These are phyloP conservation scores for Berkeleyomyces rouxiae DNA, from an alignment of 2,329 filamentous ascomycete genomes.

Conservation along the genomic window DNA sequence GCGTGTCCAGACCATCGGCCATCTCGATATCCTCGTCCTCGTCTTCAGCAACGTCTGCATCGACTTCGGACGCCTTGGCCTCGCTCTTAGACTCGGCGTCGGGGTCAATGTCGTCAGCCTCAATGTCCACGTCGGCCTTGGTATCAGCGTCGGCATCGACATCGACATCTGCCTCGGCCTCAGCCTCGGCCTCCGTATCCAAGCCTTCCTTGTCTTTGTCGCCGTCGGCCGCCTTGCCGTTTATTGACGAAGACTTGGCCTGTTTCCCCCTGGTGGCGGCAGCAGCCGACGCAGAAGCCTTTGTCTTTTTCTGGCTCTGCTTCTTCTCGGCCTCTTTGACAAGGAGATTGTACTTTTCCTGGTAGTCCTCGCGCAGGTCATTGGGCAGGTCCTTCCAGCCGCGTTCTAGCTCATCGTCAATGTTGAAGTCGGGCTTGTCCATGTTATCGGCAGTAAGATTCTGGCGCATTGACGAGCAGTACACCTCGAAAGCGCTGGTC, in stretches of 20 bases:
- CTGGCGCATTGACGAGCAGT: slow-evolving; percentile 33
- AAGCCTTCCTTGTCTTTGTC: slow-evolving; percentile 1
- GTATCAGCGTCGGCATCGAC: slow-evolving; percentile 4
- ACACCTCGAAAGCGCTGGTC: slow-evolving; percentile 36
- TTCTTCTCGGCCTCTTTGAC: slow-evolving; percentile 22
- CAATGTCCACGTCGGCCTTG: slow-evolving; percentile 5
- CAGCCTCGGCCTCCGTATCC: slow-evolving; percentile 5
- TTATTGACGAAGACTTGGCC: slow-evolving; percentile 16
- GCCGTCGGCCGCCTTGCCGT: slow-evolving; percentile 16
- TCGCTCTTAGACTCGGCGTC: slow-evolving; percentile 6
- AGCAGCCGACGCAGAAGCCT: slow-evolving; percentile 6
- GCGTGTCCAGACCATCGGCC: slow-evolving; percentile 9
- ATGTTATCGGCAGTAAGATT: slow-evolving; percentile 29
- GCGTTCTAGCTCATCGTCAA: slow-evolving; percentile 39
- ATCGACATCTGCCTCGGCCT: not conserved
- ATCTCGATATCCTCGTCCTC: slow-evolving; percentile 12
- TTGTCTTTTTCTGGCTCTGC: slow-evolving; percentile 7
- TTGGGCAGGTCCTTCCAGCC: slow-evolving; percentile 38
- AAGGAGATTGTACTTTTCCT: slow-evolving; percentile 26
- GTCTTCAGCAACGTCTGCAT: not conserved
- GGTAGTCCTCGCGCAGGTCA: slow-evolving; percentile 32
- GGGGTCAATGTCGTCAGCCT: not conserved
- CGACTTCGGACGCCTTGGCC: slow-evolving; percentile 8
- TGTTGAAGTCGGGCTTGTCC: slow-evolving; percentile 21
- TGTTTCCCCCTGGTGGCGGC: slow-evolving; percentile 5